A percentile compares a stretch with the other conserved stretches of the same genome.
Conservation (phyloP, 257 asterid genomes). For the Paulownia fortunei region DNA sequence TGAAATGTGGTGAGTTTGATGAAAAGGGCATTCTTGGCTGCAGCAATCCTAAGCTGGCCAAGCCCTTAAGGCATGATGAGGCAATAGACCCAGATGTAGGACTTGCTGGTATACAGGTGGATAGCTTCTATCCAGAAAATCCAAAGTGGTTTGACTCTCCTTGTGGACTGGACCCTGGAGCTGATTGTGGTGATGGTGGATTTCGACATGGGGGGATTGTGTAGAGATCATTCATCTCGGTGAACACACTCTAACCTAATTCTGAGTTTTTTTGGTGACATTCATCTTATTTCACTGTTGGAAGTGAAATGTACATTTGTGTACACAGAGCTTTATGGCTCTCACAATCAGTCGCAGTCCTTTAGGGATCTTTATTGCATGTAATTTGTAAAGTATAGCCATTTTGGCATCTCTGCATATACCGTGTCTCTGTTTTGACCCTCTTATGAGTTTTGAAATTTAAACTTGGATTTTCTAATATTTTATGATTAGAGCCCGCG, state of each 20-base stretch:
- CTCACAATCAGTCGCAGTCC: slow-evolving; percentile 39
- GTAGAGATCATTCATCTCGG: slow-evolving; percentile 60
- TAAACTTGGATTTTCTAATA: slow-evolving; percentile 31
- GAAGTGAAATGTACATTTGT: slow-evolving; percentile 54
- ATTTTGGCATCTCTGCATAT: slow-evolving; percentile 47
- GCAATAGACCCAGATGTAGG: slow-evolving; percentile 78
- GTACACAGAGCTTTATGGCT: slow-evolving; percentile 41
- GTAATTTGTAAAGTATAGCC: slow-evolving; percentile 57
- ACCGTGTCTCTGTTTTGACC: slow-evolving; percentile 34
- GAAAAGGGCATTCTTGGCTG: slow-evolving; percentile 75
- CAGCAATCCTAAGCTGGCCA: slow-evolving; percentile 50
- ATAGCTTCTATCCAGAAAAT: slow-evolving; percentile 83
- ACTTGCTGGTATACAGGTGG: slow-evolving; percentile 82
- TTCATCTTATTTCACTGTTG: slow-evolving; percentile 41
- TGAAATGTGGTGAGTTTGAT: slow-evolving; percentile 77
- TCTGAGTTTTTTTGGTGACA: slow-evolving; percentile 38
- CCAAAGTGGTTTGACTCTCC: slow-evolving; percentile 98
- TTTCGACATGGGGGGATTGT: slow-evolving; percentile 79
- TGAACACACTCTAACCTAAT: slow-evolving; percentile 65
- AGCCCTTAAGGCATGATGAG: slow-evolving; percentile 61
- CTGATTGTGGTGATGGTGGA: slow-evolving; percentile 80
- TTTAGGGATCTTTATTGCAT: slow-evolving; percentile 37
- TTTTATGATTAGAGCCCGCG: slow-evolving; percentile 26
- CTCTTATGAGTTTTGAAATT: slow-evolving; percentile 23
- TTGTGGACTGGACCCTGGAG: slow-evolving; percentile 75